A percentile compares a stretch with the other conserved stretches of the same genome.
phyloP scores from a whole-genome alignment of 208 protist species.

The Lotmaria passim region DNA sequence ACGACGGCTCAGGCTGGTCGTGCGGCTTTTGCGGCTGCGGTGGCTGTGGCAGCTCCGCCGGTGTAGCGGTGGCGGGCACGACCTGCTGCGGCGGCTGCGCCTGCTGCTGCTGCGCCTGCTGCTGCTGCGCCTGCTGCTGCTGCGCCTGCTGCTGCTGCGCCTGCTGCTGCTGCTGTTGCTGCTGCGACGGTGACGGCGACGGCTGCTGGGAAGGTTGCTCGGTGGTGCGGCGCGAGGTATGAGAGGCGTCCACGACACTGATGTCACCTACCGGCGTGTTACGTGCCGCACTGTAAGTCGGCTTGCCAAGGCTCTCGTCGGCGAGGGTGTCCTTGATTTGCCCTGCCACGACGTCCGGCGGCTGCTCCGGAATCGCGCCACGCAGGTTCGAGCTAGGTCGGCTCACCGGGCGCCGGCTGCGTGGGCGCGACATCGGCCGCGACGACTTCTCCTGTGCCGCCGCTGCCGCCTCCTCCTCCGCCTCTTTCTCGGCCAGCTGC shows the following conservation, averaged over 20 bases:
- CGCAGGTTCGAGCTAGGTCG: constrained; percentile 46
- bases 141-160: not conserved
- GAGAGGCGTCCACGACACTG: not conserved
- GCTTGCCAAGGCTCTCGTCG: constrained; percentile 26
- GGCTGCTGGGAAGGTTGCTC: not conserved
- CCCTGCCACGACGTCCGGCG: constrained; percentile 53
- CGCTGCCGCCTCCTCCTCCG: constrained; percentile 14
- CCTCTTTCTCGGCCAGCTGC: constrained; percentile 24
- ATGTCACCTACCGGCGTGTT: not conserved
- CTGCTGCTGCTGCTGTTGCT: not conserved
- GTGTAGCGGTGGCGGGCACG: too few species aligned
- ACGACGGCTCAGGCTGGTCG: too few species aligned
- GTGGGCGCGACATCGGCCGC: constrained; percentile 43
- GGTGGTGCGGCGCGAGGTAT: not conserved
- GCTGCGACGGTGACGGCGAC: not conserved
- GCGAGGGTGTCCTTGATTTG: constrained; percentile 58
- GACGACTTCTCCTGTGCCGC: constrained; percentile 24
- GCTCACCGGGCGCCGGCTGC: constrained; percentile 50
- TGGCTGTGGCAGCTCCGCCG: not conserved
- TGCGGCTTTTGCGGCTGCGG: not conserved
- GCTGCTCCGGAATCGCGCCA: constrained; percentile 70
- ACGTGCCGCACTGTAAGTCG: not conserved
- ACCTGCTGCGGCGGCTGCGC: not conserved
- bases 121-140: not conserved
- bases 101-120: not conserved